Evolutionary conservation across 306 rosid genomes (phyloP).

Genomic region (Cicer judaicum): DNA sequence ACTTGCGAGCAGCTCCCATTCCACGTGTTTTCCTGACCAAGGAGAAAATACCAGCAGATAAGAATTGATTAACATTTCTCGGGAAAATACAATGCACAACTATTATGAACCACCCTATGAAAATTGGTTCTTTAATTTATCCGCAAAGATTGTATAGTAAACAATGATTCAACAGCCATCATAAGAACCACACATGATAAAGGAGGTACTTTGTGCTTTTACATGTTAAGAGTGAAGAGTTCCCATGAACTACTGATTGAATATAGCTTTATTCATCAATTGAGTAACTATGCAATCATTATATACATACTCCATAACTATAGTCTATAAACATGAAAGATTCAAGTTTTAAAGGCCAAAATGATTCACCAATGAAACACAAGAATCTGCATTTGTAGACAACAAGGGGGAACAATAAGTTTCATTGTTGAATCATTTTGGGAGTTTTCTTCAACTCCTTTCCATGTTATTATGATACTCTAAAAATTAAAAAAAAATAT

Average conservation of each 20-base stretch:
- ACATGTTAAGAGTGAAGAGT: not conserved
- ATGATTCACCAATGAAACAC: too few relatives aligned
- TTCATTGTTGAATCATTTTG: too few relatives aligned
- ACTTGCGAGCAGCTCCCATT: slow-evolving; percentile 88
- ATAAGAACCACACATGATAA: not conserved
- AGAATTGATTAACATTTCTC: not conserved
- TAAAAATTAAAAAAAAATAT: too few relatives aligned
- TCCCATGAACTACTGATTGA: not conserved
- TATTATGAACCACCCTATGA: not conserved
- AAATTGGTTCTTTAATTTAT: not conserved
- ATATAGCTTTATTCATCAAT: not conserved
- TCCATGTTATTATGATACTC: too few relatives aligned
- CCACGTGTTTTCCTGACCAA: slow-evolving; percentile 73
- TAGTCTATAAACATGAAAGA: not conserved
- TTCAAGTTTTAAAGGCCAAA: not conserved
- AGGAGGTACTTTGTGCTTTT: not conserved
- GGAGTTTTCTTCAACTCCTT: too few relatives aligned
- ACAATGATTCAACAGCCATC: not conserved
- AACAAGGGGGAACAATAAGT: too few relatives aligned
- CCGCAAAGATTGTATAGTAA: not conserved
- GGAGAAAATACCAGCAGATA: not conserved
- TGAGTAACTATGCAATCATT: not conserved
- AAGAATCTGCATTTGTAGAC: too few relatives aligned
- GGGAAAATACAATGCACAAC: not conserved
- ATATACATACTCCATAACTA: not conserved